Evolutionary conservation across 202 grass and related monocot genomes (phyloP), one percentile per base, ranked within the genome.

Genomic region (Thinopyrum obtusiflorum): DNA sequence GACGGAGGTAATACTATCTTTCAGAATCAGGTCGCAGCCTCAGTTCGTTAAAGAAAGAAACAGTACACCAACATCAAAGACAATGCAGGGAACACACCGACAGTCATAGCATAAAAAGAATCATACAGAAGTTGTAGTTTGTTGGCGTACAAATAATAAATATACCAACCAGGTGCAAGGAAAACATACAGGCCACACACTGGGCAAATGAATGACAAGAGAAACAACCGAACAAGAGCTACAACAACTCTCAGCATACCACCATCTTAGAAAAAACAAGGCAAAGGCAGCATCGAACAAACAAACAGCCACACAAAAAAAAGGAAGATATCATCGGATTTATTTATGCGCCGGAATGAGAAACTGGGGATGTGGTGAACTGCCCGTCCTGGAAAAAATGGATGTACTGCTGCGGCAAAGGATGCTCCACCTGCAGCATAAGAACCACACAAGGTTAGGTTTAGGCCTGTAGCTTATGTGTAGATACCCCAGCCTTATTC

Each of bases 381-480:
- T 92, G 89, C 23, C 92, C 95, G 31, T 93, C 83, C 78, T 97
- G 89, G 87, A 91, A 97, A 51, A 60, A 74, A 61, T 95, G 95
- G 40, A 93, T 76, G 77, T 91, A 97, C 51, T 97, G 95, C 47
- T 97, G 90, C 37, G 95, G 95, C 57, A 97, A 65, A 70, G 95
- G 77, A 83, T 93, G 90, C 73, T 97, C 92, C 87, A 87, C 95
- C 95, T 97, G 47, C 65, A 82, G 64, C 21, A 84, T 9, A 71
- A 37, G 44, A 80, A 47, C 6, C 17, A n/a, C 61, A 25, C 6
- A 46, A 60, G 24, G 46, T 68, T 80, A 84, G 12, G 46, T 31
- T 11, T 14, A 71, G 18, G 39, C 11, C 1, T 57, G 35, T 20
- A 33, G 55, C 5, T 26, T 55, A 40, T 47, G 76, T 55, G 32